Evolutionary conservation across 2,329 filamentous ascomycete genomes (phyloP), one percentile per base, ranked within the genome.

Genomic region (Fusarium camptoceras): DNA sequence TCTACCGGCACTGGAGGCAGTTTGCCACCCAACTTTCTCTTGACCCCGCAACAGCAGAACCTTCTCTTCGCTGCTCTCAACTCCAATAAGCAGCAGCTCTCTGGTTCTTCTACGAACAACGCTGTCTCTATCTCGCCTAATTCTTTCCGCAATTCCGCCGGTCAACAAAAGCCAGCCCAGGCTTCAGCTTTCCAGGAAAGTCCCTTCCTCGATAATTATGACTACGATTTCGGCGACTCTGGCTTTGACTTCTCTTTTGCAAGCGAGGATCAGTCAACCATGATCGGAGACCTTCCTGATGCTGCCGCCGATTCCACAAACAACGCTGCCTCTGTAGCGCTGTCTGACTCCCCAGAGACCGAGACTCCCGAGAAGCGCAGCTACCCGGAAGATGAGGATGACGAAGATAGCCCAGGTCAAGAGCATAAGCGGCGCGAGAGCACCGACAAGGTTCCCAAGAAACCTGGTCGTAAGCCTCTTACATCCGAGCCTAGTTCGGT

Each of bases 401-500:
- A 92, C 8, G 92, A 87, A n/a, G 79, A 81, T 28, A 77, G 75
- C 39, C 75, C 76, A 20, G 81, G 83, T 57, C 82, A 82, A 44
- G 82, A 82, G 18, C 81, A 85, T 62, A 96, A 94, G 84, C 88
- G 94, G 70, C 89, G 92, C 64, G 94, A 97, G 81, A 89, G 91
- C 62, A 90, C 94, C 59, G 93, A 94, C 46, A 97, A 96, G 82
- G 86, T 91, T 44, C 89, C 93, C 25, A 98, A 98, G 88, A 99
- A 98, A 83, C 95, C 96, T 7, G 96, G 96, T 53, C 89, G 96
- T 69, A 99, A 99, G 85, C 96, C 95, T 22, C 85, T 98, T 76
- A 98, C 94, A 49, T 97, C 93, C 24, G 96, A 98, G 81, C 96
- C 96, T 25, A 98, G 93, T 73, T 96, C 94, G 73, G 95, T 98